These are phyloP conservation scores for Phytophthora citrophthora DNA, from an alignment of 352 stramenopile genomes.

Conservation along the genomic window DNA sequence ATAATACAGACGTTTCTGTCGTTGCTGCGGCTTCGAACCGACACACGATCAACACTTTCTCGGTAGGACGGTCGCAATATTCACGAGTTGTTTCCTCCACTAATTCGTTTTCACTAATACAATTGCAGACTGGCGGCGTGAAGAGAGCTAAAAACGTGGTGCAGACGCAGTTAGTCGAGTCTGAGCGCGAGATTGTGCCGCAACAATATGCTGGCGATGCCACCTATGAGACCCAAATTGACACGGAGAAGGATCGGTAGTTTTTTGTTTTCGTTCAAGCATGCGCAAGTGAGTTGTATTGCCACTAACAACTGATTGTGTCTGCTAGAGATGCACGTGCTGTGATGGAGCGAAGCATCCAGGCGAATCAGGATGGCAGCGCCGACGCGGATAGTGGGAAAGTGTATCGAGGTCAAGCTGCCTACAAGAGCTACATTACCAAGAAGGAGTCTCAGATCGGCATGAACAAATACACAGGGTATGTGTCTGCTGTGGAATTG, in stretches of 20 bases:
- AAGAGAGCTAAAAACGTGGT: conserved; percentile 75
- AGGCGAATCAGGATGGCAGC: conserved; percentile 73
- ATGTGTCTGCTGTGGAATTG: conserved; percentile 11
- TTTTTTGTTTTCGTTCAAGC: too few species aligned
- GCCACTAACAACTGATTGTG: not conserved
- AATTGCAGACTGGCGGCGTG: conserved; percentile 46
- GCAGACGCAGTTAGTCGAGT: conserved; percentile 64
- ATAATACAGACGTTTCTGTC: conserved; percentile 10
- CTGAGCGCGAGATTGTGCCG: conserved; percentile 75
- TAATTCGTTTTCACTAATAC: not conserved
- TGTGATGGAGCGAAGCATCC: conserved; percentile 80
- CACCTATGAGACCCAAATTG: conserved; percentile 86
- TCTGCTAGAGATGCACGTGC: conserved; percentile 75
- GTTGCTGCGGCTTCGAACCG: conserved; percentile 8
- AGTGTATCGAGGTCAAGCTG: conserved; percentile 83
- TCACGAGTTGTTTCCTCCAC: not conserved
- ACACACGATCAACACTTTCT: conserved; percentile 21
- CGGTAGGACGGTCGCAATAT: not conserved
- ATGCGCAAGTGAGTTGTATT: too few species aligned
- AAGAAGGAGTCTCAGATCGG: conserved; percentile 90
- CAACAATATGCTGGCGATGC: conserved; percentile 83
- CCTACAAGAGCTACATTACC: conserved; percentile 89
- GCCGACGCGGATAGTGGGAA: conserved; percentile 74
- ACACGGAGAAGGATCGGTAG: conserved; percentile 80
- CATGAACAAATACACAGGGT: conserved; percentile 92